Conservation (phyloP, 495 filamentous ascomycete genomes). For the Aspergillus bertholletiae region DNA sequence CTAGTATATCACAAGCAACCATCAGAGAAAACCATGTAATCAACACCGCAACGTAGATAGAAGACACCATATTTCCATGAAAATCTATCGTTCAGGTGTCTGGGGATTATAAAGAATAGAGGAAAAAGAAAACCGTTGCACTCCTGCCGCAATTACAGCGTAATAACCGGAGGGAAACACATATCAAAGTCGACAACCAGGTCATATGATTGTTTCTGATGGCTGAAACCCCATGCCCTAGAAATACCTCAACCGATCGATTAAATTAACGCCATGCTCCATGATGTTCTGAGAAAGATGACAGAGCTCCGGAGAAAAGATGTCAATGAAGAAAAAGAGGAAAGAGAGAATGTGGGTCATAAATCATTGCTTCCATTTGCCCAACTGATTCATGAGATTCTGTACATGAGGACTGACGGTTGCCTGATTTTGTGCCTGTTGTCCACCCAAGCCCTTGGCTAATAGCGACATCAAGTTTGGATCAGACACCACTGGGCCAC, state of each 20-base stretch:
- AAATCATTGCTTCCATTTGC: constrained; percentile 57
- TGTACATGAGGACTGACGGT: constrained; percentile 47
- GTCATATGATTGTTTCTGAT: constrained; percentile 5
- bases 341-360: constrained; percentile 25
- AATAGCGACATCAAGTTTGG: constrained; percentile 45
- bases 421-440: constrained; percentile 40
- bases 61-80: constrained; percentile 3
- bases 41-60: neutral
- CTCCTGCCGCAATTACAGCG: constrained; percentile 7
- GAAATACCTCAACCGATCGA: constrained; percentile 13
- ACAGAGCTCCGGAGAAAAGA: constrained; percentile 10
- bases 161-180: neutral
- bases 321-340: constrained; percentile 12
- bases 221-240: constrained; percentile 5
- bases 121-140: constrained; percentile 6
- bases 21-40: neutral
- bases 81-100: constrained; percentile 4
- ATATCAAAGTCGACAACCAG: constrained; percentile 3
- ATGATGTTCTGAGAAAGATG: constrained; percentile 3
- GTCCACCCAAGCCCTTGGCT: constrained; percentile 36
- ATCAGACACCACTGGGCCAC: constrained; percentile 33
- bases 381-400: constrained; percentile 59
- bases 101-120: neutral
- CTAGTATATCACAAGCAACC: neutral
- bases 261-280: constrained; percentile 18